phyloP scores from a whole-genome alignment of 2,329 filamentous ascomycete species.

The Penicillium sp. region DNA sequence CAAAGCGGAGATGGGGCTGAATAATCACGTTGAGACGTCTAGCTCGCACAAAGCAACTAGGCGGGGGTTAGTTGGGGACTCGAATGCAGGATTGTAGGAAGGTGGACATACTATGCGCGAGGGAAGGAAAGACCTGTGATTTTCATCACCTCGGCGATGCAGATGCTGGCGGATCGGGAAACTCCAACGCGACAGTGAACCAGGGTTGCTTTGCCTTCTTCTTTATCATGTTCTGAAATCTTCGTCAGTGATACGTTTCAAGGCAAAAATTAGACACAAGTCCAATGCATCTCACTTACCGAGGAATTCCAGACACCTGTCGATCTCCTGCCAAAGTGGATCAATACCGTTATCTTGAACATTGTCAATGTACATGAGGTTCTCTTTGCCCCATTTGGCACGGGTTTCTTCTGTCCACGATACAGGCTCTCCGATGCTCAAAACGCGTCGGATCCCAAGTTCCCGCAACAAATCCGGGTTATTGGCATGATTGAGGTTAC shows the following conservation, averaged over 20 bases:
- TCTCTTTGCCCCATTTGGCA: constrained; percentile 71
- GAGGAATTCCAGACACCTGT: constrained; percentile 84
- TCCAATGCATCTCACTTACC: constrained; percentile 57
- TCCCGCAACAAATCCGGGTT: constrained; percentile 78
- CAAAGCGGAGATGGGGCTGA: constrained; percentile 91
- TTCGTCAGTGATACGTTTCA: not conserved
- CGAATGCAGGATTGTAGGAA: not conserved
- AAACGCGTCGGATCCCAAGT: constrained; percentile 79
- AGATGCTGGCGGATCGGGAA: constrained; percentile 92
- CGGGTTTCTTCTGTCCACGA: constrained; percentile 72
- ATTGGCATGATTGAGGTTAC: constrained; percentile 89
- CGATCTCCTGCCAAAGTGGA: constrained; percentile 80
- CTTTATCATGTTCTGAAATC: constrained; percentile 70
- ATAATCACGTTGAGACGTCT: constrained; percentile 95
- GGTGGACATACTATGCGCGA: constrained; percentile 68
- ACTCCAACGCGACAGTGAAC: constrained; percentile 97
- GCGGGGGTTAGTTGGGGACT: constrained; percentile 2
- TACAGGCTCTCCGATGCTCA: constrained; percentile 88
- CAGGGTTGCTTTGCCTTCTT: constrained; percentile 76
- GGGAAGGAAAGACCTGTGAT: constrained; percentile 77
- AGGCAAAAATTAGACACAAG: not conserved
- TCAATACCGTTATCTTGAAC: constrained; percentile 98
- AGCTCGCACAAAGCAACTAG: constrained; percentile 83
- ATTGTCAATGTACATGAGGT: constrained; percentile 75
- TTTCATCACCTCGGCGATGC: constrained; percentile 98